Evolutionary conservation across 257 asterid species (phyloP).

Genomic region (Jacaranda copaia): DNA sequence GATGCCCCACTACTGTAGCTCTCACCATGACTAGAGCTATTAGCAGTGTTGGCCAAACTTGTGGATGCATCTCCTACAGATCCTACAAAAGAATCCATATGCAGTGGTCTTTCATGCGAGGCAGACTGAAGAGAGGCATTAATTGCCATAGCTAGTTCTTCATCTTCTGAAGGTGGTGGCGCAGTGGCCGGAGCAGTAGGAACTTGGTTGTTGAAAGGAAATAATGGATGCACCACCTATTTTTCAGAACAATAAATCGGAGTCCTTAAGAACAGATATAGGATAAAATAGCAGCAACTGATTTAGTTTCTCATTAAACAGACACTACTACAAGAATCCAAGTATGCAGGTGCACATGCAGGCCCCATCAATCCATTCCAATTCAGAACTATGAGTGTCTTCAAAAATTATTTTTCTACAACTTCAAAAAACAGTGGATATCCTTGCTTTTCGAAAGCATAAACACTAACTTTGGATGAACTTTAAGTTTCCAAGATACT

Average conservation of each 20-base stretch:
- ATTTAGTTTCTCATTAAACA: background rate
- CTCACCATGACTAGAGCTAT: conserved; percentile 35
- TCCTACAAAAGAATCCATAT: conserved; percentile 41
- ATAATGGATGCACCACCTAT: conserved; percentile 65
- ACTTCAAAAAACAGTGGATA: background rate
- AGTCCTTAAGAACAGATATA: background rate
- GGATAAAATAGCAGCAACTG: background rate
- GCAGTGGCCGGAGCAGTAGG: conserved; percentile 62
- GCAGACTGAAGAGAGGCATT: conserved; percentile 72
- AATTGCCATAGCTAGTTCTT: conserved; percentile 66
- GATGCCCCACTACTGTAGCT: conserved; percentile 40
- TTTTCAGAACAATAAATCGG: conserved; percentile 21
- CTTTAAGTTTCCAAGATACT: conserved; percentile 21
- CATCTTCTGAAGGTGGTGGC: conserved; percentile 62
- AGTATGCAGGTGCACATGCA: background rate
- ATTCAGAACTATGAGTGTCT: conserved; percentile 13
- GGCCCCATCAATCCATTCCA: background rate
- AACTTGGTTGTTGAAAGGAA: conserved; percentile 56
- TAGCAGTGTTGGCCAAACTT: conserved; percentile 39
- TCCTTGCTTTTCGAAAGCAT: background rate
- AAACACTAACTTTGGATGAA: background rate
- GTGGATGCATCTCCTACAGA: conserved; percentile 51
- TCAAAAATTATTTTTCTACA: background rate
- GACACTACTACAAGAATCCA: background rate
- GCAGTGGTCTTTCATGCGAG: conserved; percentile 42